A percentile compares a stretch with the other conserved stretches of the same genome.
phyloP scores from a whole-genome alignment of 2,329 filamentous ascomycete species.

The Penicillium sp. region DNA sequence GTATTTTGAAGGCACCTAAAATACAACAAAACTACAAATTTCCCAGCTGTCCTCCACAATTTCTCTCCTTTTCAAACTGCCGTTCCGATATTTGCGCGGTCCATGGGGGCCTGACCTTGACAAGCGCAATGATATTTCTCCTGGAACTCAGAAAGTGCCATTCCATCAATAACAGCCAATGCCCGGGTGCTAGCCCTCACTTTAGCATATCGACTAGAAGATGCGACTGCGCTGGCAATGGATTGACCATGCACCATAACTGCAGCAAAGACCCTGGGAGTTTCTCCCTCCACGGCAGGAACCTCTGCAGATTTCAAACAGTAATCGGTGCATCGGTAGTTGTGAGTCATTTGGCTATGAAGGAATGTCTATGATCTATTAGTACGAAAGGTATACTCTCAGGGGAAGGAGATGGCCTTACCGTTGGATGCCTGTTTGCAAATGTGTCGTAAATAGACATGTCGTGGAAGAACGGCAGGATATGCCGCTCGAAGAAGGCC shows the following conservation, averaged over 20 bases:
- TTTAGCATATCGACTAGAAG: conserved; percentile 72
- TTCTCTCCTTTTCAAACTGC: conserved; percentile 25
- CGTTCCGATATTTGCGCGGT: conserved; percentile 28
- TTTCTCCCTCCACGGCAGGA: conserved; percentile 46
- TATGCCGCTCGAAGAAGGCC: conserved; percentile 71
- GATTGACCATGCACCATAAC: conserved; percentile 74
- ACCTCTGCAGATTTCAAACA: conserved; percentile 50
- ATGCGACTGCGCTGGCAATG: conserved; percentile 60
- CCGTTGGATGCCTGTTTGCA: conserved; percentile 79
- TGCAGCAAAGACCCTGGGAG: conserved; percentile 61
- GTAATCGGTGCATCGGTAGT: conserved; percentile 66
- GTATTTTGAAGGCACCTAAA: neutral
- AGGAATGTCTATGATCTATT: conserved; percentile 59
- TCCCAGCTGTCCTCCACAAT: neutral
- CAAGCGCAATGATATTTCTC: conserved; percentile 66
- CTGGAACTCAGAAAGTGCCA: conserved; percentile 60
- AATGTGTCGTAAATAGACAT: conserved; percentile 86
- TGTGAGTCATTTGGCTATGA: conserved; percentile 60
- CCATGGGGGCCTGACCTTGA: conserved; percentile 16
- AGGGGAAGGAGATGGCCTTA: conserved; percentile 25
- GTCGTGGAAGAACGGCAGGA: conserved; percentile 77
- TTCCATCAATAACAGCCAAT: conserved; percentile 46
- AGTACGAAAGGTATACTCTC: neutral
- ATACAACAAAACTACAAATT: neutral
- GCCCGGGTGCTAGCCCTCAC: conserved; percentile 50